A percentile compares a stretch with the other conserved stretches of the same genome.
phyloP scores from a whole-genome alignment of 2,329 filamentous ascomycete species.

The Rachicladosporium sp. region DNA sequence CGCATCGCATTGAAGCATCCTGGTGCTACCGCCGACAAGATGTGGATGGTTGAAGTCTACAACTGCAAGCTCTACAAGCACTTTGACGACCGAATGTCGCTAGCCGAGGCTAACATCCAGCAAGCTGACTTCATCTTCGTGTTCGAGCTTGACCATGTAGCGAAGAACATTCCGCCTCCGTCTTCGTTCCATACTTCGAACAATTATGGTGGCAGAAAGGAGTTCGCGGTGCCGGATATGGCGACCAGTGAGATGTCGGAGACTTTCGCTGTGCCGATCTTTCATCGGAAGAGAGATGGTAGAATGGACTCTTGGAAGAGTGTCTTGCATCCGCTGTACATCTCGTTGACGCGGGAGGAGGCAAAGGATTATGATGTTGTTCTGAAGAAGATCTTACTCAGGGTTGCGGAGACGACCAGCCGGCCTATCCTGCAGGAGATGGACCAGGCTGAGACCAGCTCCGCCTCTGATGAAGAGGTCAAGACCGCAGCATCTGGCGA shows the following conservation, averaged over 20 bases:
- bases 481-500: slow-evolving; percentile 12
- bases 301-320: no score
- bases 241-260: slow-evolving; percentile 49
- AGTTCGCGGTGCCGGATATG: slow-evolving; percentile 40
- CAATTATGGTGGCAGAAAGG: slow-evolving; percentile 27
- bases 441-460: slow-evolving; percentile 9
- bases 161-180: slow-evolving; percentile 61
- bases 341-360: slow-evolving; percentile 64
- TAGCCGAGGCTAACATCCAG: slow-evolving; percentile 59
- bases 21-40: slow-evolving; percentile 41
- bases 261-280: slow-evolving; percentile 56
- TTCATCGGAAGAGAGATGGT: slow-evolving; percentile 41
- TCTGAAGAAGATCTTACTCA: slow-evolving; percentile 65
- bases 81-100: slow-evolving; percentile 56
- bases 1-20: slow-evolving; percentile 42
- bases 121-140: slow-evolving; percentile 52
- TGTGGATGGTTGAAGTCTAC: slow-evolving; percentile 78
- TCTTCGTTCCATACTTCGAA: slow-evolving; percentile 31
- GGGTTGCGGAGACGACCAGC: slow-evolving; percentile 65
- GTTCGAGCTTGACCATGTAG: slow-evolving; percentile 65
- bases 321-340: slow-evolving; percentile 42
- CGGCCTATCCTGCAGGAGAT: slow-evolving; percentile 48
- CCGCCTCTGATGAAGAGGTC: slow-evolving; percentile 1
- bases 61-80: slow-evolving; percentile 76
- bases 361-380: slow-evolving; percentile 57